These are phyloP conservation scores for Ceratobasidium sp. DNA, from an alignment of 1,284 basidiomycete genomes.

Conservation along the genomic window DNA sequence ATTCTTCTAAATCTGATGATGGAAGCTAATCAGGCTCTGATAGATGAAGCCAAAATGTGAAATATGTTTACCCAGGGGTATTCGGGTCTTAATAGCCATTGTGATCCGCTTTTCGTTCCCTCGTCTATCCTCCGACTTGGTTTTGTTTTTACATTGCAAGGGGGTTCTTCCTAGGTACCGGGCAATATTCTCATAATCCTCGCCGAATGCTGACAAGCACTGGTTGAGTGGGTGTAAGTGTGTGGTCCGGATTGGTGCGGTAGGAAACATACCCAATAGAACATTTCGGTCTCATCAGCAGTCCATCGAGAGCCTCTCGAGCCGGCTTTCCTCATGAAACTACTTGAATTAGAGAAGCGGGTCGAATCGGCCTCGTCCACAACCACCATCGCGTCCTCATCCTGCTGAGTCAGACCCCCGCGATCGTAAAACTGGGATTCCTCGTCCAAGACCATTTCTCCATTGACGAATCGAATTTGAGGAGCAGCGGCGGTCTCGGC, in stretches of 20 bases:
- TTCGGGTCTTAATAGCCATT: constrained; percentile 36
- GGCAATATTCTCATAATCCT: constrained; percentile 52
- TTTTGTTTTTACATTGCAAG: constrained; percentile 50
- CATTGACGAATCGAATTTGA: constrained; percentile 49
- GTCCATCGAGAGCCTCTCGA: constrained; percentile 46
- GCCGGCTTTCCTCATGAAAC: constrained; percentile 45
- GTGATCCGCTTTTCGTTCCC: constrained; percentile 43
- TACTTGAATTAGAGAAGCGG: constrained; percentile 50
- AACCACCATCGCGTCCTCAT: constrained; percentile 47
- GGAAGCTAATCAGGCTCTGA: background rate
- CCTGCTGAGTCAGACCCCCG: constrained; percentile 43
- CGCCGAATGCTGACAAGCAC: constrained; percentile 48
- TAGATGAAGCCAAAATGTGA: background rate
- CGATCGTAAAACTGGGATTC: constrained; percentile 47
- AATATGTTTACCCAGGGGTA: constrained; percentile 39
- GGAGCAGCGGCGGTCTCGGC: constrained; percentile 42
- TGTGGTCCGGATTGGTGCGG: background rate
- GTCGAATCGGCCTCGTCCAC: constrained; percentile 48
- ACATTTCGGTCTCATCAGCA: constrained; percentile 48
- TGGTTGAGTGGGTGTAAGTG: constrained; percentile 1
- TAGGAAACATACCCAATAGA: constrained; percentile 47
- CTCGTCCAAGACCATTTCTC: constrained; percentile 51
- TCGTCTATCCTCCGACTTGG: constrained; percentile 47
- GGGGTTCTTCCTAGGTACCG: constrained; percentile 49
- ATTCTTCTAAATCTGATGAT: constrained; percentile 39